Conservation (phyloP, 179 eudicot species). For the Beta corolliflora region DNA sequence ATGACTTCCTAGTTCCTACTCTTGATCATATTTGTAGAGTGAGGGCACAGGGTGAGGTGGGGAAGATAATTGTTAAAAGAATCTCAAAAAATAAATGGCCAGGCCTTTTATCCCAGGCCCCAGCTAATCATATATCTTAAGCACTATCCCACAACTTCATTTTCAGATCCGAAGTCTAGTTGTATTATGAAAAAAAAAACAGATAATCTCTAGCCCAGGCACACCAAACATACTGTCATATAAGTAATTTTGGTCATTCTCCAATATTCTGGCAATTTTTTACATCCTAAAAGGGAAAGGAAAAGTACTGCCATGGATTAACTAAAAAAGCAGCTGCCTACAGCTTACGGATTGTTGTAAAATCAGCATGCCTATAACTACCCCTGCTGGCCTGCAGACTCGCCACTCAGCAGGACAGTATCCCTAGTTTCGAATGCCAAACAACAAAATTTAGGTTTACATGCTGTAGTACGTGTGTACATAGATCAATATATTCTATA, state of each 20-base stretch:
- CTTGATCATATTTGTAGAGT: neutral
- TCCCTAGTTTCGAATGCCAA: neutral
- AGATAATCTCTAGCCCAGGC: neutral
- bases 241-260: neutral
- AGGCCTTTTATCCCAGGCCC: neutral
- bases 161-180: neutral
- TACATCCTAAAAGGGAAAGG: neutral
- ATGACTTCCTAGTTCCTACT: neutral
- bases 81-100: neutral
- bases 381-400: no score
- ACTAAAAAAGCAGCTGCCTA: neutral
- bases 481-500: neutral
- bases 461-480: neutral
- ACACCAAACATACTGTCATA: constrained; percentile 2
- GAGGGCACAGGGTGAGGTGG: neutral
- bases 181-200: neutral
- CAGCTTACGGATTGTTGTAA: neutral
- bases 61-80: neutral
- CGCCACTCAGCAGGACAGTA: neutral
- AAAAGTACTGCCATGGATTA: neutral
- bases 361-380: neutral
- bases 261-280: no score
- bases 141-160: neutral
- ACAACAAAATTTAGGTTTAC: neutral
- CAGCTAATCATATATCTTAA: neutral